Conservation (phyloP, 192 early-diverging fungal genomes). For the Backusella tarrabulga region DNA sequence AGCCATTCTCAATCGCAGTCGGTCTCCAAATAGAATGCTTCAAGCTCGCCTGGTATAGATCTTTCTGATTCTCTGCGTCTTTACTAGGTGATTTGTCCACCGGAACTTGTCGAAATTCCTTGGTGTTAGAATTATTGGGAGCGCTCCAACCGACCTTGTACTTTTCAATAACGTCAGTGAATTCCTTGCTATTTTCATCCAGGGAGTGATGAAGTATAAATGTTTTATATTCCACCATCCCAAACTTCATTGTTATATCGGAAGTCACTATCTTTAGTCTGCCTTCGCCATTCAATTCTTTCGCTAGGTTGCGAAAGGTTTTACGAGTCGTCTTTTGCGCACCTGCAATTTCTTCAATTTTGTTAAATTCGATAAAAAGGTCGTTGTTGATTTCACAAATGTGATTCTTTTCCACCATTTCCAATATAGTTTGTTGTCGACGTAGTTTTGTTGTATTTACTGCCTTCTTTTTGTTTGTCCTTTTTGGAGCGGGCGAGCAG, state of each 20-base stretch:
- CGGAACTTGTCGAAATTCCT: background rate
- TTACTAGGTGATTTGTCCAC: background rate
- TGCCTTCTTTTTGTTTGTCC: background rate
- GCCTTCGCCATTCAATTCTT: background rate
- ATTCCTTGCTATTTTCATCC: background rate
- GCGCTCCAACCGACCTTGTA: background rate
- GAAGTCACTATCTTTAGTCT: background rate
- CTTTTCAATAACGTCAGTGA: background rate
- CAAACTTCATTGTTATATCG: background rate
- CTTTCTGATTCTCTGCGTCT: background rate
- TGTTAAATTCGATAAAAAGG: background rate
- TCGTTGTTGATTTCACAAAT: background rate
- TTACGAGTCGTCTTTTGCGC: background rate
- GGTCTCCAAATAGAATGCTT: background rate
- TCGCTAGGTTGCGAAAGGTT: background rate
- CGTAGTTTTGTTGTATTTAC: constrained; percentile 2
- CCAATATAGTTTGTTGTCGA: background rate
- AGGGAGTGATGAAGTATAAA: background rate
- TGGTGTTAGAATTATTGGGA: background rate
- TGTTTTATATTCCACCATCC: background rate
- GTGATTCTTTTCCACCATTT: background rate
- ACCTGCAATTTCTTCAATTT: background rate
- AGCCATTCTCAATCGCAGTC: background rate
- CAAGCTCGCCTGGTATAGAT: background rate
- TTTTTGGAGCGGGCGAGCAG: background rate